These are phyloP conservation scores for Keithomyces neogunnii DNA, from an alignment of 2,329 filamentous ascomycete species.

Conservation along the genomic window DNA sequence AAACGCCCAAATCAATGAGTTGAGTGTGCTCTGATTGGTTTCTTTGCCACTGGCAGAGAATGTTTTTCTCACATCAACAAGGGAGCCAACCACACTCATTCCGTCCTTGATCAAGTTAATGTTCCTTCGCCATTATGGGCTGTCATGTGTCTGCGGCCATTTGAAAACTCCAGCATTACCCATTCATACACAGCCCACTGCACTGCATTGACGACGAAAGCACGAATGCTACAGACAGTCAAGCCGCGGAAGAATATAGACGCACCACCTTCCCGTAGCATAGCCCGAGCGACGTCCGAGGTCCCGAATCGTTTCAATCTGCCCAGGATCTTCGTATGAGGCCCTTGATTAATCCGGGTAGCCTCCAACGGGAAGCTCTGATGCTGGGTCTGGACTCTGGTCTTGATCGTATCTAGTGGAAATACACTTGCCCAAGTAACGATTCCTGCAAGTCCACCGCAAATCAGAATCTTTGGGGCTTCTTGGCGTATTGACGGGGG, in stretches of 20 bases:
- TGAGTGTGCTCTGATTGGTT: no score
- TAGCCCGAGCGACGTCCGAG: slow-evolving; percentile 53
- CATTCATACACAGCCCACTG: slow-evolving; percentile 89
- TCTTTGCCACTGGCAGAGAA: no score
- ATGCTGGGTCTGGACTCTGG: slow-evolving; percentile 72
- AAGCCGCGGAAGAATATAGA: slow-evolving; percentile 65
- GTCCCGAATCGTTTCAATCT: slow-evolving; percentile 35
- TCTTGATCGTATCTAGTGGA: slow-evolving; percentile 88
- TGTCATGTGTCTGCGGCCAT: slow-evolving; percentile 3
- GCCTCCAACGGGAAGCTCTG: slow-evolving; percentile 10
- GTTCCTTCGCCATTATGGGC: slow-evolving; percentile 1
- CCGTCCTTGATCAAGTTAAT: slow-evolving; percentile 17
- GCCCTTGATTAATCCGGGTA: neutral
- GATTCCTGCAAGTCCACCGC: slow-evolving; percentile 80
- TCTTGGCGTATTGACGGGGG: slow-evolving; percentile 26
- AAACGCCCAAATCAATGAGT: no score
- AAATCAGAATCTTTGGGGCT: slow-evolving; percentile 62
- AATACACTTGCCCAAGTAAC: slow-evolving; percentile 88
- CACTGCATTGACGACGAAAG: slow-evolving; percentile 90
- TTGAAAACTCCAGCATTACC: slow-evolving; percentile 57
- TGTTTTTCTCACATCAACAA: slow-evolving; percentile 10
- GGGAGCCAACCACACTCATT: slow-evolving; percentile 14
- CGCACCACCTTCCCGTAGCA: slow-evolving; percentile 56
- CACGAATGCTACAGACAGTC: slow-evolving; percentile 72
- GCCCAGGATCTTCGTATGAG: neutral